Conservation (phyloP, 495 filamentous ascomycete species). For the Stereocaulon alpinum region DNA sequence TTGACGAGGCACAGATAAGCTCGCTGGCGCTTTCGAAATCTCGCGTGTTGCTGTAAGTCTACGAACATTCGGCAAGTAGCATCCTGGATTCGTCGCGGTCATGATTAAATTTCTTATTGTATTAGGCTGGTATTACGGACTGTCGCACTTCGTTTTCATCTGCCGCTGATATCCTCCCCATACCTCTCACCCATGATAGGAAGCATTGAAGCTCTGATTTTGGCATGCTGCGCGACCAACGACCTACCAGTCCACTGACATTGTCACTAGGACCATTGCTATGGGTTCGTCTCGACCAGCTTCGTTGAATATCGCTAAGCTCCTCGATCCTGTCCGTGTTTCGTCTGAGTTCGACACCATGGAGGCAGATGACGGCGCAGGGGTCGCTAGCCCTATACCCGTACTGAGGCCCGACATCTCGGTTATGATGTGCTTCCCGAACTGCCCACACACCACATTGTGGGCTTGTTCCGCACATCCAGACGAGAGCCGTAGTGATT, state of each 20-base stretch:
- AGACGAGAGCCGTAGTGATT: background rate
- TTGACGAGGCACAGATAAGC: background rate
- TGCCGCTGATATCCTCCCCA: no score
- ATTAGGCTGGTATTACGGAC: no score
- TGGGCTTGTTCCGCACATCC: conserved; percentile 15
- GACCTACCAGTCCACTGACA: background rate
- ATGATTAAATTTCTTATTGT: no score
- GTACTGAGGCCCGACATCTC: background rate
- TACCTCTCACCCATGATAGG: background rate
- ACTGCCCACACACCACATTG: background rate
- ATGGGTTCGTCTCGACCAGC: background rate
- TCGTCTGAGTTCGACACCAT: no score
- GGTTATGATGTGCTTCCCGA: background rate
- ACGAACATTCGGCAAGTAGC: background rate
- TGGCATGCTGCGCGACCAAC: background rate
- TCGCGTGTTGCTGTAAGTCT: conserved; percentile 9
- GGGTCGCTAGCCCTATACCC: background rate
- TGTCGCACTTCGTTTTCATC: no score
- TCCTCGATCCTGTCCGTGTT: background rate
- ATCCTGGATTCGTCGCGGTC: no score
- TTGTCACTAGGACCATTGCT: background rate
- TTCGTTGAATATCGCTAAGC: background rate
- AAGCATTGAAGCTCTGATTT: background rate
- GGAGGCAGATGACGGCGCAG: background rate
- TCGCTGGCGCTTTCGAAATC: conserved; percentile 3